Base-by-base conservation (phyloP, 208 protist species). In the Trypanosoma avium region DNA sequence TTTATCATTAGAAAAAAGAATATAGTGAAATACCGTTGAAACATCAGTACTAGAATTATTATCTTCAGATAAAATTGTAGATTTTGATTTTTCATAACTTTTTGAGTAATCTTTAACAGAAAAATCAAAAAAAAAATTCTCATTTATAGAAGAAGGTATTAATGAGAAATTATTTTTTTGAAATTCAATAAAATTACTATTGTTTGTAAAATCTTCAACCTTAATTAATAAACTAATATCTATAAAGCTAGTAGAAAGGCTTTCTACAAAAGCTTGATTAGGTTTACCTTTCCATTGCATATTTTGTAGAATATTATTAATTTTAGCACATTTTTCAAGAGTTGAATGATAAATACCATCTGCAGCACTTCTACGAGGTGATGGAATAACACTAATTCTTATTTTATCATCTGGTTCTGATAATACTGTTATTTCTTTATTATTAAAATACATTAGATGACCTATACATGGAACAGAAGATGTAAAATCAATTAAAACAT, bases 401-500 rank as follows among this genome's bases (percentile, higher is more conserved):
- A 73, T 70, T 29, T 62, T 58, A 61, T 86, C 76, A 10, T 46
- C 61, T 10, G 86, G 86, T 7, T 70, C 69, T 17, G 67, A 68
- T n/a, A 92, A 45, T n/a, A 89, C 70, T 15, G 63, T 79, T 46
- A 89, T 84, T 24, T 67, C 46, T 54, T 73, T 67, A 32, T 77
- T 74, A 21, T 72, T 82, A 81, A 79, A 89, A 24, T 71, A 78
- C 42, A 90, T 81, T 9, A 92, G 67, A 24, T 76, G 74, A 15
- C 86, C 82, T 32, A 87, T 66, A 48, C 70, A 73, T 4, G 81
- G 73, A 21, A 64, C 33, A 53, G 77, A 24, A n/a, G 67, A 72
- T 17, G 78, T 82, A 57, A 90, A 92, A 59, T 90, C 81, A 2
- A 93, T 70, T 43, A 93, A 69, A 19, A 81, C 81, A 63, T 83